phyloP scores from a whole-genome alignment of 768 basidiomycete genomes.

The Fistulinella prunicolor region DNA sequence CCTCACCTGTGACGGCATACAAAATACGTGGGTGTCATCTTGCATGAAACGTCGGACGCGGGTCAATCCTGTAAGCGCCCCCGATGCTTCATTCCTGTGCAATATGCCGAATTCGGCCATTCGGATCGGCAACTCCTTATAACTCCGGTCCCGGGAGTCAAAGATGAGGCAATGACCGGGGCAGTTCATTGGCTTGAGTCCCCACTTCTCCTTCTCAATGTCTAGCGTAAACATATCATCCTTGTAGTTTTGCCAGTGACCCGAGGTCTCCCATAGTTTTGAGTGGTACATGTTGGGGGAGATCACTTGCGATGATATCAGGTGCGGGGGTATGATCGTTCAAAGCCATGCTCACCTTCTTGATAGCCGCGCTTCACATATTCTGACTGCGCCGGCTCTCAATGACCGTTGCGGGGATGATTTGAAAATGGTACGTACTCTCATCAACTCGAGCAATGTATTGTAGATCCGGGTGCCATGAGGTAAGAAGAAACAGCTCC shows the following conservation, averaged over 20 bases:
- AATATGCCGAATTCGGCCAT: slow-evolving; percentile 99
- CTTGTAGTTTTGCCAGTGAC: slow-evolving; percentile 97
- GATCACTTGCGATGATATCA: slow-evolving; percentile 58
- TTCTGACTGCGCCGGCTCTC: slow-evolving; percentile 54
- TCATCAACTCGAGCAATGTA: slow-evolving; percentile 83
- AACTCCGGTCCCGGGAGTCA: slow-evolving; percentile 88
- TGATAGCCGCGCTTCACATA: slow-evolving; percentile 96
- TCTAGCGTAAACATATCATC: slow-evolving; percentile 97
- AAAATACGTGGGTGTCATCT: slow-evolving; percentile 99
- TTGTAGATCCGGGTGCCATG: slow-evolving; percentile 98
- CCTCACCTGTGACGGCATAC: slow-evolving; percentile 83
- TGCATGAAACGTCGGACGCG: slow-evolving; percentile 94
- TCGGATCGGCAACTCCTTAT: slow-evolving; percentile 93
- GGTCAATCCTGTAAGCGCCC: slow-evolving; percentile 89
- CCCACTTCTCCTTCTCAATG: slow-evolving; percentile 95
- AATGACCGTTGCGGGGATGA: slow-evolving; percentile 1
- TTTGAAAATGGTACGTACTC: slow-evolving; percentile 48
- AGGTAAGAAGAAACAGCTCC: slow-evolving; percentile 94
- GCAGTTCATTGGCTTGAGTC: slow-evolving; percentile 98
- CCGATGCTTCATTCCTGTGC: slow-evolving; percentile 94
- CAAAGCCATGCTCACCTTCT: slow-evolving; percentile 54
- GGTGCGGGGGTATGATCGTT: background rate
- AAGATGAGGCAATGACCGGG: slow-evolving; percentile 96
- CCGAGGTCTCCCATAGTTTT: slow-evolving; percentile 97
- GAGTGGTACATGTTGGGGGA: slow-evolving; percentile 97